Evolutionary conservation across 768 basidiomycete species (phyloP), one percentile per base, ranked within the genome.

Genomic region (Tricholoma sp.): DNA sequence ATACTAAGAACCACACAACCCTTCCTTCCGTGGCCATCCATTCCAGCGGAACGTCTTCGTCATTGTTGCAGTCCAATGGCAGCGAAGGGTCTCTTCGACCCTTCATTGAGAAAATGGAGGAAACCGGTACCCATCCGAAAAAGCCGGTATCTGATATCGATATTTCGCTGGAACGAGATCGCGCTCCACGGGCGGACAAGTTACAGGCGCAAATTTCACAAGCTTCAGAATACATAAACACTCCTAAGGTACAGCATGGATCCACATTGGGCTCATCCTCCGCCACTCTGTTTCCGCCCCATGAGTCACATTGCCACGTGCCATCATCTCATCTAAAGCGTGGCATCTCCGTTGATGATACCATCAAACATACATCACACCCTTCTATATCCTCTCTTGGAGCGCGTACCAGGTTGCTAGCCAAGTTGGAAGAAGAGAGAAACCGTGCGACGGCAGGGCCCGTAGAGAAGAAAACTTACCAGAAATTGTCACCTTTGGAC

Each of bases 341-440:
- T 47, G 41, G 31, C 53, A 61, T 12, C 59, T 47, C 59, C 61
- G 27, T 53, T 56, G 34, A 58, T 34, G 34, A 52, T 50, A 16
- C 29, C 54, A 61, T 50, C 49, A 27, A 57, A 37, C 34, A 46
- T 32, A 27, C 64, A 59, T 63, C 52, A 10, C 50, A 57, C 14
- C 24, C 51, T 41, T 34, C 52, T 50, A 54, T 52, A 22, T 41
- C 58, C 56, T 29, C 47, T 31, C 16, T 50, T 27, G 65, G 67
- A 50, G 57, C 60, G 58, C 79, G 78, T 53, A 63, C 70, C 50
- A 66, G 64, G 63, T 68, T 83, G 56, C 69, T 82, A 54, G 64
- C 63, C 57, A 75, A 72, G 64, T 73, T 83, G 55, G 69, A 73
- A 57, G 67, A 71, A 59, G 81, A 80, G 69, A 79, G 76, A 67